These are phyloP conservation scores for Asterophora lycoperdoides DNA, from an alignment of 768 basidiomycete species.

Conservation along the genomic window DNA sequence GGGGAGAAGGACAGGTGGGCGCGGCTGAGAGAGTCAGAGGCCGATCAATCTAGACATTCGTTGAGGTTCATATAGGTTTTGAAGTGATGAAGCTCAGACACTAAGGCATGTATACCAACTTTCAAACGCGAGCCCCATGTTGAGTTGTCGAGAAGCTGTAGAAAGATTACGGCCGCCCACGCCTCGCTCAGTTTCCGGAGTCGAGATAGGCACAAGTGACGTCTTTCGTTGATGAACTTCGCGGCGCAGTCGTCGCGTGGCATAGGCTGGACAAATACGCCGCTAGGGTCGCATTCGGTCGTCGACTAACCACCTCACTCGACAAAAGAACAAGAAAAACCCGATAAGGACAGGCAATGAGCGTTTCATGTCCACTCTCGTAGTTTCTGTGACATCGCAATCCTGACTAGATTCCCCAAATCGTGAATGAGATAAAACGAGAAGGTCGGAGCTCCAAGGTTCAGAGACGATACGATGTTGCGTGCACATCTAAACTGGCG, in stretches of 20 bases:
- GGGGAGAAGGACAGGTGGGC: background rate
- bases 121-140: background rate
- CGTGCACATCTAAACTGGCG: too few species aligned
- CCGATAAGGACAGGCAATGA: background rate
- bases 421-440: too few species aligned
- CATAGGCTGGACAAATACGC: background rate
- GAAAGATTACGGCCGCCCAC: background rate
- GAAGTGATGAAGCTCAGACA: background rate
- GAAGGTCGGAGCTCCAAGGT: too few species aligned
- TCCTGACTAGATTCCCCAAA: too few species aligned
- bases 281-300: background rate
- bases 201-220: background rate
- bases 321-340: background rate
- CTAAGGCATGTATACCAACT: too few species aligned
- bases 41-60: background rate
- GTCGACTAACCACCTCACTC: background rate
- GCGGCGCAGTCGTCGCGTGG: background rate
- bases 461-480: too few species aligned
- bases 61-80: slow-evolving; percentile 2
- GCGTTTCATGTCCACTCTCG: too few species aligned
- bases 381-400: too few species aligned
- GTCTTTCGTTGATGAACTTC: background rate
- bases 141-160: background rate
- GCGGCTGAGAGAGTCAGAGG: background rate
- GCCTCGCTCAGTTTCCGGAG: background rate